Conservation (phyloP, 2,329 filamentous ascomycete species). For the Gremmenia infestans region DNA sequence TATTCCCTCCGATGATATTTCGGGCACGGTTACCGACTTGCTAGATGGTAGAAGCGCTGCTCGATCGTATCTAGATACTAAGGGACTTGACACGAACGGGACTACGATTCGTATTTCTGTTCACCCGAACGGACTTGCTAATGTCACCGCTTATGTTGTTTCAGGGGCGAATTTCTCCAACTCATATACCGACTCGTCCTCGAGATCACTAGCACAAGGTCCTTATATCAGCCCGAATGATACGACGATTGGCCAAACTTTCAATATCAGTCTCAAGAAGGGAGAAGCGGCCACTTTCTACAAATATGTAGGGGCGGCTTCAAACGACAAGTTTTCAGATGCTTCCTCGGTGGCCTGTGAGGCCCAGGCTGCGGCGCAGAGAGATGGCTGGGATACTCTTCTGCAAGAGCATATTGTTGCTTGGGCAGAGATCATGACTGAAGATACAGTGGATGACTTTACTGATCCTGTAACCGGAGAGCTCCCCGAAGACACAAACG, state of each 20-base stretch:
- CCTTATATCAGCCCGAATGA: conserved; percentile 49
- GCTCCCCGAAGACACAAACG: conserved; percentile 53
- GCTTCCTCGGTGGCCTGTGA: conserved; percentile 49
- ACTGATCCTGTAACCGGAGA: conserved; percentile 49
- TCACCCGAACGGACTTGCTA: conserved; percentile 52
- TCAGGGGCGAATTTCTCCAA: conserved; percentile 41
- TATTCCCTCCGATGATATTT: conserved; percentile 45
- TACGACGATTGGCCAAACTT: conserved; percentile 61
- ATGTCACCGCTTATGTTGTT: conserved; percentile 58
- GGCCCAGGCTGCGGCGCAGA: conserved; percentile 46
- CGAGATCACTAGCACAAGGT: conserved; percentile 20
- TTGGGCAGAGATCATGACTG: conserved; percentile 57
- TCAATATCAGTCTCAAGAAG: conserved; percentile 46
- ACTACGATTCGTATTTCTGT: conserved; percentile 60
- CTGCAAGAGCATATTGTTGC: conserved; percentile 53
- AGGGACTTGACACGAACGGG: conserved; percentile 46
- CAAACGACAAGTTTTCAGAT: conserved; percentile 60
- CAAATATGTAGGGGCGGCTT: conserved; percentile 66
- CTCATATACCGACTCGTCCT: conserved; percentile 33
- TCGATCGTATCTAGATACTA: conserved; percentile 53
- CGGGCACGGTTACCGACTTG: conserved; percentile 59
- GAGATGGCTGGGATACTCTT: conserved; percentile 50
- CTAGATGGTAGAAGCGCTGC: conserved; percentile 65
- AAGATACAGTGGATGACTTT: conserved; percentile 60
- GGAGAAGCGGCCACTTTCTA: conserved; percentile 50